Conservation (phyloP, 1,284 basidiomycete genomes). For the Dichomitus squalens region DNA sequence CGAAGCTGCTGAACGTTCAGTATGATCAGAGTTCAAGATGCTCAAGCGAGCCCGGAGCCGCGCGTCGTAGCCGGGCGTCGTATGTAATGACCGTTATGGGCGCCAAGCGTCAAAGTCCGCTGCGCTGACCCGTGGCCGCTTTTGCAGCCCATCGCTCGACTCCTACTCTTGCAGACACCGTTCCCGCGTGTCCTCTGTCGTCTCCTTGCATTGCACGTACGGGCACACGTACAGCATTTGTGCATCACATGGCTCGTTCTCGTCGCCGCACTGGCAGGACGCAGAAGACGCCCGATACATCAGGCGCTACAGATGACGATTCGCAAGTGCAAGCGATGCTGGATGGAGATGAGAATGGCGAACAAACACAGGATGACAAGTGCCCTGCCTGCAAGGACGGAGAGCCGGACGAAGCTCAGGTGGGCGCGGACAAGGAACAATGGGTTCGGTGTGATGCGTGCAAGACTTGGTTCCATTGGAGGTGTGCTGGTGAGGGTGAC, state of each 20-base stretch:
- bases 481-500: conserved; percentile 71
- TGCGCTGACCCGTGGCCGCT: conserved; percentile 9
- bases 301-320: conserved; percentile 24
- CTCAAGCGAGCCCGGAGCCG: neutral
- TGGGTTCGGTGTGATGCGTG: conserved; percentile 80
- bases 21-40: too few species aligned
- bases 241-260: conserved; percentile 27
- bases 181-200: neutral
- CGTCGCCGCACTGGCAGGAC: conserved; percentile 28
- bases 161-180: conserved; percentile 1
- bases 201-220: neutral
- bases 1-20: too few species aligned
- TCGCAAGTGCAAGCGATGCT: conserved; percentile 9
- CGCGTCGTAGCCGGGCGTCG: too few species aligned
- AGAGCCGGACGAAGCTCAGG: conserved; percentile 3
- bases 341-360: conserved; percentile 13
- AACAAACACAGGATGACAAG: conserved; percentile 22
- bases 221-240: neutral
- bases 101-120: neutral
- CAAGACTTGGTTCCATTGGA: conserved; percentile 83
- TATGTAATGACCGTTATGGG: neutral
- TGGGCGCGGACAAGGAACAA: conserved; percentile 54
- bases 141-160: conserved; percentile 2
- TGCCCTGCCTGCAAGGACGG: conserved; percentile 29
- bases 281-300: conserved; percentile 28